Evolutionary conservation across 257 asterid genomes (phyloP), one percentile per base, ranked within the genome.

Genomic region (Solanum sejunctum): DNA sequence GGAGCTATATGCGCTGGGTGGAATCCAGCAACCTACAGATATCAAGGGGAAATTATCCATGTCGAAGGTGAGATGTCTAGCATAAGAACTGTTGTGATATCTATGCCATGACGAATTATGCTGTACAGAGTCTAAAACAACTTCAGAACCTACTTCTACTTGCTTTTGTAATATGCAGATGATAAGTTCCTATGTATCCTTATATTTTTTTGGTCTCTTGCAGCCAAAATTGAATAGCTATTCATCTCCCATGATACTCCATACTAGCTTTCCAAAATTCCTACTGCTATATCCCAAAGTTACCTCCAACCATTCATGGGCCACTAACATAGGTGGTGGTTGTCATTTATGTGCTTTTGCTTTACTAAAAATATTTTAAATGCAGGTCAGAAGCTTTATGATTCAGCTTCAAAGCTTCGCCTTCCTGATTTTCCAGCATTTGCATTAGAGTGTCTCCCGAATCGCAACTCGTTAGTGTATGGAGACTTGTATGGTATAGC

Each of bases 391-490:
- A 87, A 86, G 70, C 95, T 96, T 64, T 96, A 95, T 84, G 98
- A 92, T 87, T 95, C 98, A 49, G 98, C 99, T 72, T 88, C 93
- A 83, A 92, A 89, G 90, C 86, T 93, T 81, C 91, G 98, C 84
- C 81, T 96, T 79, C 92, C 94, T 28, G 91, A 93, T 85, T 92
- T 93, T 85, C 98, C 98, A 56, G 99, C 98, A 82, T 96, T 95
- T 84, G 98, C 99, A 63, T 88, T 96, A 91, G 99, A 96, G 87
- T 95, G 98, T 83, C 98, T 96, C 86, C 99, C 98, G 49, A 96
- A 96, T 85, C 93, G 99, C 18, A 90, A 96, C 89, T 95, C 98
- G 52, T 91, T 96, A 86, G 87, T 93, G 55, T 96, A 95, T 79
- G 99, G 96, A 85, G 95, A 93, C 85, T 90, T 96, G 26, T 96